Evolutionary conservation across 1,284 basidiomycete species (phyloP).

Genomic region (Paramarasmius palmivorus): DNA sequence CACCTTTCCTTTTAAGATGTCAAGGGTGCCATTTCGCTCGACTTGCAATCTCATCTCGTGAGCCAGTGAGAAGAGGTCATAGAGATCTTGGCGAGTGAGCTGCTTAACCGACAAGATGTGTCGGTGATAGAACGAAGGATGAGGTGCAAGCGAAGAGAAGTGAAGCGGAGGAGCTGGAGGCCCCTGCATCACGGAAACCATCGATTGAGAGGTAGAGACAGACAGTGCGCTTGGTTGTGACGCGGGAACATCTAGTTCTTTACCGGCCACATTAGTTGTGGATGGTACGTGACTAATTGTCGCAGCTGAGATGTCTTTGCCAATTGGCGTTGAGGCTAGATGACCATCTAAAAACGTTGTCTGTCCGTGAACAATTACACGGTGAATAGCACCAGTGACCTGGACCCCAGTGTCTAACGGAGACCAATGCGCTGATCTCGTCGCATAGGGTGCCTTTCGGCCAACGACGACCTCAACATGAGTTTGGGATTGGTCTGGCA

Average conservation of each 20-base stretch:
- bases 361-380: conserved; percentile 91
- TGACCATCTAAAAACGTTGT: conserved; percentile 93
- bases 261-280: conserved; percentile 21
- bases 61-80: conserved; percentile 93
- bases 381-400: conserved; percentile 83
- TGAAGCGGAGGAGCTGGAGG: conserved; percentile 28
- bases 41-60: conserved; percentile 97
- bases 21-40: conserved; percentile 87
- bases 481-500: conserved; percentile 85
- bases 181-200: conserved; percentile 9
- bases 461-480: conserved; percentile 93
- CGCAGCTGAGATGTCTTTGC: conserved; percentile 82
- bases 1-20: conserved; percentile 90
- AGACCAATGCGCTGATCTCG: conserved; percentile 71
- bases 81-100: conserved; percentile 88
- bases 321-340: conserved; percentile 61
- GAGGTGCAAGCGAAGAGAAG: conserved; percentile 41
- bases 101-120: conserved; percentile 96
- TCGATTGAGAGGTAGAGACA: not conserved
- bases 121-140: conserved; percentile 79
- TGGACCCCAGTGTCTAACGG: conserved; percentile 67
- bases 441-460: conserved; percentile 65
- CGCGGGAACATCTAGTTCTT: conserved; percentile 7
- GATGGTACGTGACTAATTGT: conserved; percentile 52
- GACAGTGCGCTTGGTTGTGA: not conserved